Evolutionary conservation across 352 stramenopile species (phyloP).

Genomic region (Pythium guiyangense): DNA sequence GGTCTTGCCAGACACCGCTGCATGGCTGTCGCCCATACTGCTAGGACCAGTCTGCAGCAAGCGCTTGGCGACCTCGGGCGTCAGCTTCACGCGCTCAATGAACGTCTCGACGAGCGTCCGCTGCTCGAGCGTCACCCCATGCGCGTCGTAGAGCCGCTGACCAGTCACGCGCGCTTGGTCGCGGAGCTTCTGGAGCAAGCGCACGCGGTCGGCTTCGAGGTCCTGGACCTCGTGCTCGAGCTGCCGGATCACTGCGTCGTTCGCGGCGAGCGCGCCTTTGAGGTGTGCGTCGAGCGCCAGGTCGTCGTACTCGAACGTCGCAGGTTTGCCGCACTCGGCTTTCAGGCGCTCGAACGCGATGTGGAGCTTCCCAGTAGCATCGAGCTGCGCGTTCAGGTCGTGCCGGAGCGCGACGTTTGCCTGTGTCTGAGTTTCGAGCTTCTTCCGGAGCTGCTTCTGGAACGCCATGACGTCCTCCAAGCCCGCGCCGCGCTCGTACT

Average conservation of each 20-base stretch:
- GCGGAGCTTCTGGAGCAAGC: slow-evolving; percentile 48
- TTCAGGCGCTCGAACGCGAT: slow-evolving; percentile 62
- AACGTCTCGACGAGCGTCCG: slow-evolving; percentile 59
- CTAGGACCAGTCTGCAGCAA: slow-evolving; percentile 19
- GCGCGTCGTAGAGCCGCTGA: slow-evolving; percentile 46
- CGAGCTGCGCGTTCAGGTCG: slow-evolving; percentile 55
- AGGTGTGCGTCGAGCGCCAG: slow-evolving; percentile 42
- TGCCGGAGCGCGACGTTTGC: slow-evolving; percentile 54
- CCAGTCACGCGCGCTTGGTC: slow-evolving; percentile 47
- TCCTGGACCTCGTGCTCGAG: slow-evolving; percentile 63
- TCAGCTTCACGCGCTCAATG: slow-evolving; percentile 58
- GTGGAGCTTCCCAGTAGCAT: slow-evolving; percentile 49
- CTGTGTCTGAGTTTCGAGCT: slow-evolving; percentile 54
- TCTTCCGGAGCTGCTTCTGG: slow-evolving; percentile 65
- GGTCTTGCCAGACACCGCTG: no score
- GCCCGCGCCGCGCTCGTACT: slow-evolving; percentile 60
- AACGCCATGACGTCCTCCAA: slow-evolving; percentile 71
- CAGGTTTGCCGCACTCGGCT: slow-evolving; percentile 34
- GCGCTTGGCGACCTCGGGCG: slow-evolving; percentile 45
- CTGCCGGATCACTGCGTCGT: slow-evolving; percentile 48
- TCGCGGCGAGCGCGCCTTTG: slow-evolving; percentile 52
- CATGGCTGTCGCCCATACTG: no score
- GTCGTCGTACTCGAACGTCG: slow-evolving; percentile 58
- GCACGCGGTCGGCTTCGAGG: slow-evolving; percentile 54
- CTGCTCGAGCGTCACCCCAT: slow-evolving; percentile 53